These are phyloP conservation scores for Ustilago tritici DNA, from an alignment of 1,284 basidiomycete species.

Conservation along the genomic window DNA sequence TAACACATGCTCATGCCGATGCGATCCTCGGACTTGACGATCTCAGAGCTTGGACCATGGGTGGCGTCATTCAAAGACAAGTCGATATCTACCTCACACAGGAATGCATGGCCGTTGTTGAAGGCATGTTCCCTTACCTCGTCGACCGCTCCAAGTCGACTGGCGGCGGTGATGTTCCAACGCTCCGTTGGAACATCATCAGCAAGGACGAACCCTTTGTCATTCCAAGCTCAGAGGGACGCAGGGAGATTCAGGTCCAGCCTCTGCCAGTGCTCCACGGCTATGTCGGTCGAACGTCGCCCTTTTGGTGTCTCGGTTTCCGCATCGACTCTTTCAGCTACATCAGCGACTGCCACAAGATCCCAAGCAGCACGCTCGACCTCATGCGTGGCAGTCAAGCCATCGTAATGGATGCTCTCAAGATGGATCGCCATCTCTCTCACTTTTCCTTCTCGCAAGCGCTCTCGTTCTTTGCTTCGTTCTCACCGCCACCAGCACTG, in stretches of 20 bases:
- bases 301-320: conserved; percentile 64
- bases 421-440: conserved; percentile 58
- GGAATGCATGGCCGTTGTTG: conserved; percentile 56
- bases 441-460: conserved; percentile 66
- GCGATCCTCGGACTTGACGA: conserved; percentile 66
- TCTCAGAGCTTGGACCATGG: conserved; percentile 66
- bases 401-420: conserved; percentile 64
- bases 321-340: conserved; percentile 65
- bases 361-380: conserved; percentile 45
- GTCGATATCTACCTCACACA: conserved; percentile 65
- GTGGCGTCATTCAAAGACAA: conserved; percentile 52
- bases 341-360: conserved; percentile 63
- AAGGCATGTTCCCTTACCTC: conserved; percentile 63
- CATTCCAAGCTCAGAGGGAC: conserved; percentile 24
- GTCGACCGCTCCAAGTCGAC: conserved; percentile 59
- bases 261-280: conserved; percentile 64
- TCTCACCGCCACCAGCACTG: conserved; percentile 40
- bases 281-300: conserved; percentile 34
- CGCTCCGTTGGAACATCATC: conserved; percentile 65
- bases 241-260: conserved; percentile 31
- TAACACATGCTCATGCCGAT: conserved; percentile 67
- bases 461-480: conserved; percentile 37
- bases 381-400: conserved; percentile 53
- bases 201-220: conserved; percentile 43
- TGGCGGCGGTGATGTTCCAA: conserved; percentile 64